A percentile compares a stretch with the other conserved stretches of the same genome.
Evolutionary conservation across 148 eudicot species (phyloP).

Genomic region (Rhododendron henanense): DNA sequence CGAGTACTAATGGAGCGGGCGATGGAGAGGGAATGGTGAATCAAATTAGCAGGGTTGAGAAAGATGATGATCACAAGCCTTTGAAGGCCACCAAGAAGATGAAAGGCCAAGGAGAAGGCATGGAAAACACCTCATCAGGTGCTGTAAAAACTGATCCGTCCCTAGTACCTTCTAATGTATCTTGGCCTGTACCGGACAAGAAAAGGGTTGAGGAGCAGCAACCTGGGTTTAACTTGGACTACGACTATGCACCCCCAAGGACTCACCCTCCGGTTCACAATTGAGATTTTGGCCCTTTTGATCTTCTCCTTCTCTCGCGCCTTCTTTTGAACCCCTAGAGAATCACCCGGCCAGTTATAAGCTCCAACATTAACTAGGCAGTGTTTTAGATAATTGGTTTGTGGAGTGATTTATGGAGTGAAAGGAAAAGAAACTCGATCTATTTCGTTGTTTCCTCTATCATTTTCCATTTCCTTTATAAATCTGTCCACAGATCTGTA

Average conservation of each 20-base stretch:
- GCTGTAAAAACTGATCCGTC: neutral
- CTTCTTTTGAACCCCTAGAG: neutral
- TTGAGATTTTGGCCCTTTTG: conserved; percentile 10
- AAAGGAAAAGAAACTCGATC: neutral
- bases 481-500: neutral
- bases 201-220: conserved; percentile 21
- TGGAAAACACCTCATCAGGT: neutral
- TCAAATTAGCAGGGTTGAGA: conserved; percentile 5
- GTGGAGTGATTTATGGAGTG: neutral
- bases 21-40: conserved; percentile 10
- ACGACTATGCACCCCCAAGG: conserved; percentile 54
- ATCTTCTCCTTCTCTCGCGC: neutral
- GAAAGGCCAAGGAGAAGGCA: neutral
- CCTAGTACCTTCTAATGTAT: neutral
- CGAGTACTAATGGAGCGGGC: neutral
- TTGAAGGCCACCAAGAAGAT: neutral
- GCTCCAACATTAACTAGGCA: neutral
- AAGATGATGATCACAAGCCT: conserved; percentile 1
- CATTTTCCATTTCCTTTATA: neutral
- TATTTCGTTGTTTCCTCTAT: neutral
- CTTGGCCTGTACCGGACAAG: conserved; percentile 38
- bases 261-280: conserved; percentile 58
- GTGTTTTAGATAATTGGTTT: neutral
- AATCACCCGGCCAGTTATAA: neutral
- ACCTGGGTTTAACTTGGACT: conserved; percentile 44